These are phyloP conservation scores for Aureobasidium sp. DNA, from an alignment of 2,329 filamentous ascomycete species.

Conservation along the genomic window DNA sequence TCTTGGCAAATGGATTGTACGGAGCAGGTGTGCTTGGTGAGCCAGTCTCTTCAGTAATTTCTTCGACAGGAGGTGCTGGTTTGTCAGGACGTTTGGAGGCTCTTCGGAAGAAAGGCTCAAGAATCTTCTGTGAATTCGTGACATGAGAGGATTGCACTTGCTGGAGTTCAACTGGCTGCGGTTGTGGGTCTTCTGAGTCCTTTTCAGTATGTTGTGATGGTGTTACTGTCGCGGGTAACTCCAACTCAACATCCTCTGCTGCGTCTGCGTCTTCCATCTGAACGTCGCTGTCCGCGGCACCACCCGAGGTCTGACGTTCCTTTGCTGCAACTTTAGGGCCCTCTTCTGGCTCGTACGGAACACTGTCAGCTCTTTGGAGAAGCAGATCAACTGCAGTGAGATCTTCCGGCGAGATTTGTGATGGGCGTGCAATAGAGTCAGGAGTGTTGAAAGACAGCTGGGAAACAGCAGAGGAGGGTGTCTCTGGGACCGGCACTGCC, in stretches of 20 bases:
- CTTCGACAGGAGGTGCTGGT: background rate
- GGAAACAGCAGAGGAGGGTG: background rate
- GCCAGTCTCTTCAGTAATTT: background rate
- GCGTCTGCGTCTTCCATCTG: background rate
- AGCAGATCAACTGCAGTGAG: background rate
- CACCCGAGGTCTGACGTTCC: background rate
- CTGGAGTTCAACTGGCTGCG: background rate
- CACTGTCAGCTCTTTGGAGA: background rate
- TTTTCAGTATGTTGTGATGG: background rate
- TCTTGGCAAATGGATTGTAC: background rate
- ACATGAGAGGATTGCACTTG: background rate
- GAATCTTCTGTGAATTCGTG: background rate
- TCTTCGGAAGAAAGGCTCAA: conserved; percentile 4
- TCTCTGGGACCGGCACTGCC: background rate
- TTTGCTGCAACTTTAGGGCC: background rate
- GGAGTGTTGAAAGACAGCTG: background rate
- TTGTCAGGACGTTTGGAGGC: background rate
- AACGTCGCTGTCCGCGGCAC: background rate
- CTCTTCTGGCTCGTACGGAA: background rate
- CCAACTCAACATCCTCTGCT: background rate
- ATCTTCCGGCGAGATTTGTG: background rate
- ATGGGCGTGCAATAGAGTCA: background rate
- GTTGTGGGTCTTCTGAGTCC: background rate
- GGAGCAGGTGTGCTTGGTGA: conserved; percentile 3
- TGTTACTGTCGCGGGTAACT: background rate